Evolutionary conservation across 2,329 filamentous ascomycete genomes (phyloP).

Genomic region (Fusarium sambucinum): DNA sequence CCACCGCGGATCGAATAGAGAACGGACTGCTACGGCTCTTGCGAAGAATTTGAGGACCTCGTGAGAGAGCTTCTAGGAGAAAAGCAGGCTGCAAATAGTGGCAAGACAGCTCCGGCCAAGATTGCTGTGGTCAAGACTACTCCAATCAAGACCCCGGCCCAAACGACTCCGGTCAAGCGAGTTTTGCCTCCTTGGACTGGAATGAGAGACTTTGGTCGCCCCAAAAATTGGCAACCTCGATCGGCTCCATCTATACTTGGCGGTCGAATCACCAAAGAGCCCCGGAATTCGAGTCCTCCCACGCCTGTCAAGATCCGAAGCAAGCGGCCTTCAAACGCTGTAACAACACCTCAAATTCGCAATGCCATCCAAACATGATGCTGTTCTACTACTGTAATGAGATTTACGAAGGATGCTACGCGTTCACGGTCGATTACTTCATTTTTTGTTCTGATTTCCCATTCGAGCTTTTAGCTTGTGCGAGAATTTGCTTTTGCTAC

Average conservation of each 20-base stretch:
- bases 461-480: conserved; percentile 5
- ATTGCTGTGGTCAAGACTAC: background rate
- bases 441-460: conserved; percentile 9
- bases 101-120: too few species aligned
- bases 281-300: conserved; percentile 2
- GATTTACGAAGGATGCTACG: conserved; percentile 37
- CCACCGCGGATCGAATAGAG: conserved; percentile 60
- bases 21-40: conserved; percentile 51
- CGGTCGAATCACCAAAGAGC: conserved; percentile 26
- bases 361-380: conserved; percentile 23
- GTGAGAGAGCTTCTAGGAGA: conserved; percentile 28
- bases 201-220: conserved; percentile 22
- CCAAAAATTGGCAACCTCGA: background rate
- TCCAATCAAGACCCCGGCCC: background rate
- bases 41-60: conserved; percentile 47
- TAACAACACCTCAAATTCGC: background rate
- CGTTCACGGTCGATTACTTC: conserved; percentile 25
- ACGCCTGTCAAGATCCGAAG: conserved; percentile 35
- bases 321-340: conserved; percentile 25
- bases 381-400: conserved; percentile 41
- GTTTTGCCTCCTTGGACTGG: conserved; percentile 26
- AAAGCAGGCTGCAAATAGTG: too few species aligned
- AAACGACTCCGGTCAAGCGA: background rate
- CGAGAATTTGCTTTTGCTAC: conserved; percentile 18
- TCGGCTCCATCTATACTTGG: conserved; percentile 11